phyloP scores from a whole-genome alignment of 75 land plant species.

The Cupressus sempervirens region DNA sequence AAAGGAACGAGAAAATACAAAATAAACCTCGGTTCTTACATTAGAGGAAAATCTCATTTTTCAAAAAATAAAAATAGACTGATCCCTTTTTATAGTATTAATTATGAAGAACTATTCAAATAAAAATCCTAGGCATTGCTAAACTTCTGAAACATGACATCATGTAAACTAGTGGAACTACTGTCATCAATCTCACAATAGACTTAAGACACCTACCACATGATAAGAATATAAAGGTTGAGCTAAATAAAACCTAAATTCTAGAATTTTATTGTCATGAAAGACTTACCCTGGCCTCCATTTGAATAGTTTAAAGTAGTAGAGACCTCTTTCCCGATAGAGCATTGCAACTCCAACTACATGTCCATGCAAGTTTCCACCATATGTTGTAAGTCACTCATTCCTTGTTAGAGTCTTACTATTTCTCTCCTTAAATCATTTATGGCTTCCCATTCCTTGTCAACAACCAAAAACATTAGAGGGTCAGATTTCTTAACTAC shows the following conservation, averaged over 20 bases:
- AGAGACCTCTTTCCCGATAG: constrained; percentile 87
- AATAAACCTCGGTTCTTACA: neutral
- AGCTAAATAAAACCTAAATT: neutral
- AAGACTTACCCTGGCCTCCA: constrained; percentile 54
- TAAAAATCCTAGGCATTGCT: neutral
- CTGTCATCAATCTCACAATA: neutral
- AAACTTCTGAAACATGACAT: neutral
- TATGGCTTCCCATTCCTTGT: constrained; percentile 73
- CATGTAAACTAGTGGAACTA: neutral
- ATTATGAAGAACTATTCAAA: neutral
- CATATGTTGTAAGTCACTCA: constrained; percentile 87
- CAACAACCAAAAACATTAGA: constrained; percentile 7
- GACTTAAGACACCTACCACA: neutral
- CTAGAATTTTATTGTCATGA: neutral
- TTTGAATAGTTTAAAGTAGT: constrained; percentile 76
- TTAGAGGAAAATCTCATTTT: neutral
- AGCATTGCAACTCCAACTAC: constrained; percentile 92
- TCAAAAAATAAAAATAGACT: neutral
- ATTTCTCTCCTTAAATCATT: constrained; percentile 77
- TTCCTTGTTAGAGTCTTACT: constrained; percentile 75
- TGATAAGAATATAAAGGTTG: neutral
- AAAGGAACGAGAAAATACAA: neutral
- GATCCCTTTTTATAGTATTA: neutral
- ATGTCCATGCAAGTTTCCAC: constrained; percentile 94
- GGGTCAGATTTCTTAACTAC: neutral